Percentiles rank a stretch among this genome's conserved stretches.
Evolutionary conservation across 2,329 filamentous ascomycete genomes (phyloP).

Genomic region (Botryotinia convoluta): DNA sequence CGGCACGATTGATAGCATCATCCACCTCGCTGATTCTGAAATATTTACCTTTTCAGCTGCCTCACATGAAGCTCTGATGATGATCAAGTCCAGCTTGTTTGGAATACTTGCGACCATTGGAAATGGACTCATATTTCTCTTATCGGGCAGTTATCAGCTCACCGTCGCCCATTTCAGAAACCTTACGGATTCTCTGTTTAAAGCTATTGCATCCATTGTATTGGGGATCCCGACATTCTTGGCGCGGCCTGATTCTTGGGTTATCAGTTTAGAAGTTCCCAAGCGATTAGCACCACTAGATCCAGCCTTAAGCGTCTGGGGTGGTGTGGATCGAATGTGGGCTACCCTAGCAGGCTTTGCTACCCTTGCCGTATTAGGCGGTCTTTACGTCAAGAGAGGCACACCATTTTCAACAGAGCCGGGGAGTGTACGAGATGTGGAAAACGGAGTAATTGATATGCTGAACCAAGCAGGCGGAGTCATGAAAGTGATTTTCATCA

Average conservation of each 20-base stretch:
- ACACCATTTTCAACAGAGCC: slow-evolving; percentile 61
- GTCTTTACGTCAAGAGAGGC: slow-evolving; percentile 74
- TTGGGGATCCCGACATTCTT: slow-evolving; percentile 40
- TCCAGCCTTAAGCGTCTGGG: slow-evolving; percentile 65
- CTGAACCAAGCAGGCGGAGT: slow-evolving; percentile 94
- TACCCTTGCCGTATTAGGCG: slow-evolving; percentile 70
- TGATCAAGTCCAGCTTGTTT: slow-evolving; percentile 54
- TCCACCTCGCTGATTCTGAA: slow-evolving; percentile 50
- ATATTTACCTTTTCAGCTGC: slow-evolving; percentile 74
- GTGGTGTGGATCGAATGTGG: slow-evolving; percentile 59
- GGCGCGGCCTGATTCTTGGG: slow-evolving; percentile 54
- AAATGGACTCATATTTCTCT: slow-evolving; percentile 44
- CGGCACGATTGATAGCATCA: slow-evolving; percentile 50
- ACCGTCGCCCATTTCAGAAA: slow-evolving; percentile 25
- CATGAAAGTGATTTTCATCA: slow-evolving; percentile 96
- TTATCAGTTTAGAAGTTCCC: slow-evolving; percentile 52
- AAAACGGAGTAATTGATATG: slow-evolving; percentile 76
- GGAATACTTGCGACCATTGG: slow-evolving; percentile 44
- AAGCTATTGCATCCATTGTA: slow-evolving; percentile 24
- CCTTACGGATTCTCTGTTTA: background rate
- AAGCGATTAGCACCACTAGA: slow-evolving; percentile 44
- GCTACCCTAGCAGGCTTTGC: slow-evolving; percentile 81
- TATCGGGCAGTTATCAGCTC: slow-evolving; percentile 44
- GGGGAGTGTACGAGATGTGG: slow-evolving; percentile 57
- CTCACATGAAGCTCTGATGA: slow-evolving; percentile 67